These are phyloP conservation scores for Pythium brachiatum DNA, from an alignment of 352 stramenopile species.

Conservation along the genomic window DNA sequence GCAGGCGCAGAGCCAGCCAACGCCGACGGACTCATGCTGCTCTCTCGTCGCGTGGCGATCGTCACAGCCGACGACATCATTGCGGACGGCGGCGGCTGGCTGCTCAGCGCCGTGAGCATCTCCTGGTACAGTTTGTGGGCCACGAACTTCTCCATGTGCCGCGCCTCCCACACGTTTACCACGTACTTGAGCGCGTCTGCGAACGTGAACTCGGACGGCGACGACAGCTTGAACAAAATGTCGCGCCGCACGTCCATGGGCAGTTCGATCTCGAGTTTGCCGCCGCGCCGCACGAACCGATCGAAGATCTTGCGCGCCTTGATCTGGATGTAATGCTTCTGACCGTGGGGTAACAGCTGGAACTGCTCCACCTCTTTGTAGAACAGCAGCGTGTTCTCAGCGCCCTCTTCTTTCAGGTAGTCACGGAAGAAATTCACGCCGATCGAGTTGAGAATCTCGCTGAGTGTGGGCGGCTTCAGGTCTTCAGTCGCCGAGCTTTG, in stretches of 20 bases:
- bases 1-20: background rate
- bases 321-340: conserved; percentile 73
- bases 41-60: background rate
- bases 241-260: conserved; percentile 56
- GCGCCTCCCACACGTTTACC: conserved; percentile 50
- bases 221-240: conserved; percentile 62
- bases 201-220: conserved; percentile 59
- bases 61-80: conserved; percentile 7
- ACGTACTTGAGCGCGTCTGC: conserved; percentile 56
- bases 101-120: conserved; percentile 32
- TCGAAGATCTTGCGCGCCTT: conserved; percentile 71
- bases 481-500: background rate
- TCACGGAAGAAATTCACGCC: conserved; percentile 56
- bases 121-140: conserved; percentile 36
- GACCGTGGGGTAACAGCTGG: conserved; percentile 58
- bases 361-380: conserved; percentile 78
- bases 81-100: background rate
- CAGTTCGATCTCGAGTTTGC: conserved; percentile 59
- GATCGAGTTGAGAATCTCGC: conserved; percentile 44
- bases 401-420: conserved; percentile 48
- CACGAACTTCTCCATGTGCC: conserved; percentile 42
- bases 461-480: conserved; percentile 2
- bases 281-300: conserved; percentile 60
- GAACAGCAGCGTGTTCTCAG: conserved; percentile 60
- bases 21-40: background rate